Base-by-base conservation (phyloP, 371 early-diverging fungal species). In the Lichtheimia ornata region DNA sequence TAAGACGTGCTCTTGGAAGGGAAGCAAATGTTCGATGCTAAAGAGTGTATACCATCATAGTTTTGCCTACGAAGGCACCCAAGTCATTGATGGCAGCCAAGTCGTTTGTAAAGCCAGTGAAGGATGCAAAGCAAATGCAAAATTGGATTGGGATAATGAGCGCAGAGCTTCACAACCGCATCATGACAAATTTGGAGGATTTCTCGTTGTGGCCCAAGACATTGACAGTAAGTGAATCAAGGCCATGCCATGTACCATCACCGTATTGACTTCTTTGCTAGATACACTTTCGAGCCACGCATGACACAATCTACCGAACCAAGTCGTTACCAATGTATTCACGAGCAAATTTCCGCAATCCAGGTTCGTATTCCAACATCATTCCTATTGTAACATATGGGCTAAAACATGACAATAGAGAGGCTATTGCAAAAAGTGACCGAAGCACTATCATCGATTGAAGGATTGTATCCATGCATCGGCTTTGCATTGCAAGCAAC, bases 21-120 rank as follows among this genome's bases (percentile, higher is more conserved):
- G 7, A 49, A 7, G 20, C 40, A 49, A 0, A 15, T n/a, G 15
- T 15, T 30, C 11, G 7, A 27, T 24, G 22, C 35, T 47, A 14
- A 14, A 13, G 1, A 20, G 5, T n/a, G 49, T 42, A 40, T 30
- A 20, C 20, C 40, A 1, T 62, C 40, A 1, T 62, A 83, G 86
- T 86, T 12, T 64, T 53, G 14, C 63, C 75, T n/a, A 65, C 73
- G 1, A 79, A 79, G 18, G 67, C 77, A 20, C 66, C 83, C 9
- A 84, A 87, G 59, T 84, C 86, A 12, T 72, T 88, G 61, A 82
- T 79, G 74, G 84, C 87, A 3, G 62, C 81, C 41, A 91, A 91
- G 58, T 65, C 73, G 1, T 74, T 89, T 25, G 63, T 71, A 0
- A 79, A 77, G 11, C 61, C 74, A 24, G 54, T 82, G 13, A 50